phyloP scores from a whole-genome alignment of 208 protist genomes.

The Trypanosoma brucei region DNA sequence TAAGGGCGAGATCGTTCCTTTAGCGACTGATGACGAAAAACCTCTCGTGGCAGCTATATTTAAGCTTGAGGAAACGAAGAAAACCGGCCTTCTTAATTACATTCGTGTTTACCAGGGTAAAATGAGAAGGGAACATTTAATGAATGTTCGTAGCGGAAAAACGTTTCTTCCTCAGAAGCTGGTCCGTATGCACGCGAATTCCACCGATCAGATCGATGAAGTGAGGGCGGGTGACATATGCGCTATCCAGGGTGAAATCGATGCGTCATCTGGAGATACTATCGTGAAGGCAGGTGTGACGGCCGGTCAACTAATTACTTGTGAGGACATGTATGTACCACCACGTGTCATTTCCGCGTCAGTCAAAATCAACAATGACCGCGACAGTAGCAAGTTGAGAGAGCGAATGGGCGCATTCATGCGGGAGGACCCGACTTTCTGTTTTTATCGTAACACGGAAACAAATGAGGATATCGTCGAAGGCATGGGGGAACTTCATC shows the following conservation, averaged over 20 bases:
- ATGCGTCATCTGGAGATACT: constrained; percentile 96
- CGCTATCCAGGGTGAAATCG: constrained; percentile 97
- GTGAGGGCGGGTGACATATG: constrained; percentile 97
- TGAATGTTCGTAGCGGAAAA: constrained; percentile 86
- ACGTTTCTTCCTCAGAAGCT: constrained; percentile 93
- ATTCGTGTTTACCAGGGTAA: constrained; percentile 98
- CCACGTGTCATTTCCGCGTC: constrained; percentile 97
- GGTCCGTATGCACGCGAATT: constrained; percentile 97
- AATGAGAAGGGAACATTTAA: constrained; percentile 87
- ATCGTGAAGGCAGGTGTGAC: constrained; percentile 84
- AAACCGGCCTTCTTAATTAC: constrained; percentile 97
- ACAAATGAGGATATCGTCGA: constrained; percentile 94
- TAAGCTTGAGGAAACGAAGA: constrained; percentile 96
- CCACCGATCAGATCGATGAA: constrained; percentile 93
- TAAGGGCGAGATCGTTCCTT: constrained; percentile 72
- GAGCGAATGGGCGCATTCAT: constrained; percentile 91
- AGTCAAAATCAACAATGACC: constrained; percentile 88
- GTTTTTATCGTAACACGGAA: constrained; percentile 91
- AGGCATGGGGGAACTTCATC: constrained; percentile 97
- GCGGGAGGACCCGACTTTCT: constrained; percentile 96
- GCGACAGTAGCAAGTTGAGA: constrained; percentile 65
- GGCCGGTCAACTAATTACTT: constrained; percentile 60
- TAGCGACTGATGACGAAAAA: constrained; percentile 88
- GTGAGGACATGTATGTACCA: constrained; percentile 97
- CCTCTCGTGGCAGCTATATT: constrained; percentile 96